Evolutionary conservation across 225 moss, liverwort and hornwort genomes (phyloP), one percentile per base, ranked within the genome.

Genomic region (Anthoceros angustus): DNA sequence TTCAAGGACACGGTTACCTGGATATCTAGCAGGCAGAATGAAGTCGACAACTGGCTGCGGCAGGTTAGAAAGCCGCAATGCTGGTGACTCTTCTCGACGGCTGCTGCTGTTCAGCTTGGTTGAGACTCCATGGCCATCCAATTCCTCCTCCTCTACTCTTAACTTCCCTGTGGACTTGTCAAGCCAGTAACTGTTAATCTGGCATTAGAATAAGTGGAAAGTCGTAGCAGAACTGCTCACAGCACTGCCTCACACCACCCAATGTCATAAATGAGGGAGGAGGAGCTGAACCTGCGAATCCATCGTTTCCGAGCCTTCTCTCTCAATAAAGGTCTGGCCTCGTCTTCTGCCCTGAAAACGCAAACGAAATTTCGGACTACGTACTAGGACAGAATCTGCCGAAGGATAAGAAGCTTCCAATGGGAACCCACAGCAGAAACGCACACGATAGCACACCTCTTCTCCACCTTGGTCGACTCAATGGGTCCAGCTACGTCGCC

Each of bases 11-110:
- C 11, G 4, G n/a, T n/a, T 66, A 66, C 66, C 66, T 66, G 66
- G 66, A 21, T 41, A 66, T 18, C 66, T 41, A 42, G 66, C 41
- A 66, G 66, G 66, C n/a, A 66, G 23, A 15, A 66, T n/a, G 41
- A 66, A 66, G 41, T 66, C 41, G 12, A 41, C 40, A 39, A 66
- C 42, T 6, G 11, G 15, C 66, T 66, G 66, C 11, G 66, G 66
- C 40, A 66, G 12, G 55, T 55, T 23, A 15, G 55, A 12, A 8
- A 55, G 55, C n/a, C 55, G 55, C 18, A 55, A 6, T 15, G 55
- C 18, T 20, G n/a, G 55, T 23, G 10, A 55, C 14, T 18, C 12
- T 20, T 55, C n/a, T 3, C 55, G 5, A 18, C 1, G 55, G 18
- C 7, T 18, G 7, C 55, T 55, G 14, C 55, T 20, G 23, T 6